Evolutionary conservation across 2,329 filamentous ascomycete species (phyloP).

Genomic region (Colletotrichum sidae): DNA sequence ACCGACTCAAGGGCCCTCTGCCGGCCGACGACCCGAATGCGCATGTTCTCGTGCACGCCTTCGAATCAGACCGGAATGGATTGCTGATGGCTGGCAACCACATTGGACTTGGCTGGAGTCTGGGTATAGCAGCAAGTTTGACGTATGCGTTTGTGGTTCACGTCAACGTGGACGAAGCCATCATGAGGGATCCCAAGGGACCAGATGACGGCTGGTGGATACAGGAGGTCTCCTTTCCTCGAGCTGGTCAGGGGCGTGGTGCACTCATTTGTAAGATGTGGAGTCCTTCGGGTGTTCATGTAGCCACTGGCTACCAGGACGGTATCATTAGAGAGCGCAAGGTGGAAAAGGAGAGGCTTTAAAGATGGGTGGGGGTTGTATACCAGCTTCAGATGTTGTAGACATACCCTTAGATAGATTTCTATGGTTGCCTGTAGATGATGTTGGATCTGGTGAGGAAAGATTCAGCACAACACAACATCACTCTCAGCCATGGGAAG

Average conservation of each 20-base stretch:
- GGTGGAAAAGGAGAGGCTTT: conserved; percentile 42
- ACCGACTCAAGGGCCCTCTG: conserved; percentile 59
- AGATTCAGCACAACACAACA: too few relatives aligned
- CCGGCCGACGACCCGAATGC: conserved; percentile 53
- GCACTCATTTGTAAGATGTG: conserved; percentile 64
- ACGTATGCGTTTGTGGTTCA: conserved; percentile 66
- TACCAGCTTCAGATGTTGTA: too few relatives aligned
- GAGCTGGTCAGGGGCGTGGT: conserved; percentile 58
- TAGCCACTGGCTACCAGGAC: conserved; percentile 67
- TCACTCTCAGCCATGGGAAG: too few relatives aligned
- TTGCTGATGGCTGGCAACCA: conserved; percentile 64
- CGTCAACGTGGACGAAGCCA: conserved; percentile 58
- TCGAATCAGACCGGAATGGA: conserved; percentile 65
- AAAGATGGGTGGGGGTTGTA: neutral
- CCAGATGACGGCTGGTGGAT: conserved; percentile 63
- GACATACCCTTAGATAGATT: too few relatives aligned
- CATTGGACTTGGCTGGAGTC: conserved; percentile 56
- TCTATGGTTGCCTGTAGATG: too few relatives aligned
- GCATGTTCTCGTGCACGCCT: conserved; percentile 63
- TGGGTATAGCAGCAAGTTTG: conserved; percentile 58
- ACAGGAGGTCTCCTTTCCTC: conserved; percentile 62
- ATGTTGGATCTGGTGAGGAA: too few relatives aligned
- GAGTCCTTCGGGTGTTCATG: conserved; percentile 64
- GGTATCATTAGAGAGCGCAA: conserved; percentile 50
- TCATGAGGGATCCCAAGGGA: conserved; percentile 52